These are phyloP conservation scores for Aspergillus pseudotamarii DNA, from an alignment of 2,329 filamentous ascomycete genomes.

Conservation along the genomic window DNA sequence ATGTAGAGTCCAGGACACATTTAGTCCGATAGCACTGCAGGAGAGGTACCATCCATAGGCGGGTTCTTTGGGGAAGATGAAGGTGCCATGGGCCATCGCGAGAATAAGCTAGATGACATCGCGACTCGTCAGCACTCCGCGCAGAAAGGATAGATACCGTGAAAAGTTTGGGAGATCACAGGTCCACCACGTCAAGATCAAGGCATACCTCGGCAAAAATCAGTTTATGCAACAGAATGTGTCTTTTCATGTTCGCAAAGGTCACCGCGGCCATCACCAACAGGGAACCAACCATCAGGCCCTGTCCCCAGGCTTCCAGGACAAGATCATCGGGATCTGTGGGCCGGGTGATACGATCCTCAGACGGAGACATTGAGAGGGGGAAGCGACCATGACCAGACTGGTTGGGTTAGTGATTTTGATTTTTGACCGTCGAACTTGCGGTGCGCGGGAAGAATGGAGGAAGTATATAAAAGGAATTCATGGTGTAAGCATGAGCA, in stretches of 20 bases:
- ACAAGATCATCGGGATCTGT: conserved; percentile 38
- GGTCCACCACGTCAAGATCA: not conserved
- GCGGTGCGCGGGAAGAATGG: not conserved
- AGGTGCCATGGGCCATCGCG: conserved; percentile 60
- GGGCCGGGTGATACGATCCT: conserved; percentile 23
- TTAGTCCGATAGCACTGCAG: conserved; percentile 61
- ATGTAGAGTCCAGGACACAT: conserved; percentile 65
- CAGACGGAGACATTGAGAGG: conserved; percentile 12
- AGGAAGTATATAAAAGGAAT: not conserved
- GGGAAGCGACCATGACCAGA: not conserved
- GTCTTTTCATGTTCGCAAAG: conserved; percentile 52
- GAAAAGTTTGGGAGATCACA: not conserved
- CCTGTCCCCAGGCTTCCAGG: conserved; percentile 53
- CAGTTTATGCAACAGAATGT: conserved; percentile 53
- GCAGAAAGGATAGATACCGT: not conserved
- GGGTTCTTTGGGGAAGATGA: conserved; percentile 59
- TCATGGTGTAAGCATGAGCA: not conserved
- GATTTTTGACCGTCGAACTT: not conserved
- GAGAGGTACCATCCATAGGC: conserved; percentile 67
- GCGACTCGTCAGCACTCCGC: not conserved
- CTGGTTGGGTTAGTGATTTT: not conserved
- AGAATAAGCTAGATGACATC: conserved; percentile 52
- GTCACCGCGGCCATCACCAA: conserved; percentile 55
- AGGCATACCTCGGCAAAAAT: conserved; percentile 51
- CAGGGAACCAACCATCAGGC: conserved; percentile 53